Base-by-base conservation (phyloP, 2,329 filamentous ascomycete species). In the Hypoxylon sp. region DNA sequence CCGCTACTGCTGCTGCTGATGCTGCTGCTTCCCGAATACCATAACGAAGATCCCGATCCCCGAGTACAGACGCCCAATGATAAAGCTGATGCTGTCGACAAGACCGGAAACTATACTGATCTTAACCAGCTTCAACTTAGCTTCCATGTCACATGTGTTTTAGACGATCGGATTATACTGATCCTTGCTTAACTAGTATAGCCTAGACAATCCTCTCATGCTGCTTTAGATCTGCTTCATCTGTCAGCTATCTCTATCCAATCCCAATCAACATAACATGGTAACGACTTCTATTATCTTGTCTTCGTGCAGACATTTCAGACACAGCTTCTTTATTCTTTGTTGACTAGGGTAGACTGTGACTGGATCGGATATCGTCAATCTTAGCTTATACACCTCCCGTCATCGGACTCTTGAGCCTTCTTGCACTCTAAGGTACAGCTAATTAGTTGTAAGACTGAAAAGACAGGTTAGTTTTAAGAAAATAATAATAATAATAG, bases 21-120 rank as follows among this genome's bases (percentile, higher is more conserved):
- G n/a, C n/a, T 26, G 24, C 24, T 26, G 56, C 49, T 62, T 66
- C 48, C 67, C 67, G 65, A 69, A 68, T 62, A 39, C 67, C 62
- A 66, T 46, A 41, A 53, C 24, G 65, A 52, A 68, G 67, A 69
- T 69, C 62, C 67, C 67, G 67, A 69, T 68, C 56, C n/a, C 67
- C 67, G 65, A 68, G 28, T 26, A 15, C 30, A 39, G 15, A 43
- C 26, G 34, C 32, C 41, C 37, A 61, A 59, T 62, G 39, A 55
- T 22, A 30, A 50, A n/a, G 47, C 6, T 26, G 37, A 17, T 24
- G 3, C 55, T 24, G 54, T 30, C 47, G 32, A 51, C 30, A 34
- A 26, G 15, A 46, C 26, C 13, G 46, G 20, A 51, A 24, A 20
- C 13, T 58, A 39, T 39, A 19, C 47, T 28, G 28, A 48, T 46